Conservation (phyloP, 2,329 filamentous ascomycete species). For the Aspergillus fumigatus region DNA sequence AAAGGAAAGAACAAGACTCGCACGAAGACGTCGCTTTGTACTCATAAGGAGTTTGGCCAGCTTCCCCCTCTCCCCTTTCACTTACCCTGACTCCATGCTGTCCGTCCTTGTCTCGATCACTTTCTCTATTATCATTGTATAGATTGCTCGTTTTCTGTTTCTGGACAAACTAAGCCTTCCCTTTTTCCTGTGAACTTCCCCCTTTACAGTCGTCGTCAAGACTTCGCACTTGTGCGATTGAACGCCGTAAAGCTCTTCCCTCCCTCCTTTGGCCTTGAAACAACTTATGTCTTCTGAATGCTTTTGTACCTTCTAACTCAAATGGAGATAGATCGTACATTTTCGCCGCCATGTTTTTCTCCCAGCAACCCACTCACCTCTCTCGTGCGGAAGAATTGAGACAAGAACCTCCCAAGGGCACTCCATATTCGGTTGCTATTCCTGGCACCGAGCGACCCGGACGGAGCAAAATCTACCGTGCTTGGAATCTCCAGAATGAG, state of each 20-base stretch:
- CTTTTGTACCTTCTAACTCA: not conserved
- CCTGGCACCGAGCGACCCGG: slow-evolving; percentile 69
- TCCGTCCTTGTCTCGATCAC: not conserved
- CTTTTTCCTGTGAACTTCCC: not conserved
- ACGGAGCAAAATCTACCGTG: slow-evolving; percentile 73
- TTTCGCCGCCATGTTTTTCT: slow-evolving; percentile 33
- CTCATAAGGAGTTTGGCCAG: not conserved
- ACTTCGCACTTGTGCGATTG: too few relatives aligned
- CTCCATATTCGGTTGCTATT: slow-evolving; percentile 72
- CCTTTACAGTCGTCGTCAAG: not conserved
- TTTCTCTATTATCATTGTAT: not conserved
- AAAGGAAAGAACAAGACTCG: not conserved
- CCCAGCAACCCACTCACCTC: slow-evolving; percentile 30
- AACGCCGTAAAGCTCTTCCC: not conserved
- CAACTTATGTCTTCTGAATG: too few relatives aligned
- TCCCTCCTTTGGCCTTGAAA: not conserved
- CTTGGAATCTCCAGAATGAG: slow-evolving; percentile 71
- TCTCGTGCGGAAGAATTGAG: slow-evolving; percentile 49
- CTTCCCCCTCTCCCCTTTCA: not conserved
- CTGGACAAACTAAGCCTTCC: not conserved
- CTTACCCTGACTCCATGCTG: not conserved
- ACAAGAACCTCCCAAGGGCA: slow-evolving; percentile 64
- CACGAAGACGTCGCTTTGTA: not conserved
- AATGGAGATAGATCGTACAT: not conserved
- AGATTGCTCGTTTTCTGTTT: not conserved